Evolutionary conservation across 148 eudicot species (phyloP), one percentile per base, ranked within the genome.

Genomic region (Simmondsia chinensis): DNA sequence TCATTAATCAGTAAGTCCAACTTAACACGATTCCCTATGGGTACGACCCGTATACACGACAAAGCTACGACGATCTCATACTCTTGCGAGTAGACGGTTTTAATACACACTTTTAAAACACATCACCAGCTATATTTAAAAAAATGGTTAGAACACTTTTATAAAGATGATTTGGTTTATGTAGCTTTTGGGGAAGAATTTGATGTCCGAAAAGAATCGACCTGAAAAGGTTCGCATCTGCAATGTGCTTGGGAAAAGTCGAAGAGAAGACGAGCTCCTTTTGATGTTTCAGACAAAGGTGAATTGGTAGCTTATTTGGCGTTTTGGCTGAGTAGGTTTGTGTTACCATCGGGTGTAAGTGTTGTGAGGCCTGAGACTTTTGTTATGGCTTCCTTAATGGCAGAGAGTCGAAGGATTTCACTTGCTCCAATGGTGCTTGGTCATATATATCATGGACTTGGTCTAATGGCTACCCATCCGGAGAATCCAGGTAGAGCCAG

Each of bases 351-450:
- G n/a, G n/a, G n/a, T n/a, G n/a, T n/a, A n/a, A n/a, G n/a, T n/a
- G n/a, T n/a, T n/a, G n/a, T n/a, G n/a, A n/a, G n/a, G n/a, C n/a
- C n/a, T n/a, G n/a, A n/a, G n/a, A n/a, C n/a, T n/a, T n/a, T n/a
- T n/a, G n/a, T n/a, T n/a, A 33, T 33, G 37, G 37, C 37, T n/a
- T 33, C 37, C 13, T 33, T 33, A 33, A 33, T 33, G 37, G 37
- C 37, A 33, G 4, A 33, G 4, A n/a, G 12, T 7, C 10, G 13
- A 2, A 33, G n/a, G 13, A 33, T 33, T n/a, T 33, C 37, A 4
- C 12, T 10, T 4, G 37, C 13, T 33, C 37, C 10, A 7, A 11
- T 10, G n/a, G 37, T 9, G n/a, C 37, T 33, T 2, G 37, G 37
- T 2, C n/a, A 33, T 16, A 33, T 33, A 4, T 10, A 33, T 16